Conservation (phyloP, 192 early-diverging fungal species). For the Pilaira anomala region DNA sequence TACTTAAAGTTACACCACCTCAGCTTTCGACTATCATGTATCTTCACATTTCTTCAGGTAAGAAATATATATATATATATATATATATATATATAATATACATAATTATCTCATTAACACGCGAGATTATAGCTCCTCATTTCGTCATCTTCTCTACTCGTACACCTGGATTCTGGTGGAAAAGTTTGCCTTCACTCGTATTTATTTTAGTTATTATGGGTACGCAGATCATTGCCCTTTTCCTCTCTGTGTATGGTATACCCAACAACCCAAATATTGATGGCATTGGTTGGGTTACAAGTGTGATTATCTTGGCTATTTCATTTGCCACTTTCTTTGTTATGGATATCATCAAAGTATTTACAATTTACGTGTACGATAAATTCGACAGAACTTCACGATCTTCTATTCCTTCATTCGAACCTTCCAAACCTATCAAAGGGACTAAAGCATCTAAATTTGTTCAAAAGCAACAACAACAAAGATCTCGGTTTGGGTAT, state of each 20-base stretch:
- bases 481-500: constrained; percentile 23
- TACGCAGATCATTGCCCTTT: constrained; percentile 66
- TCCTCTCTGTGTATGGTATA: constrained; percentile 46
- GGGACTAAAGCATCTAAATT: constrained; percentile 6
- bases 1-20: neutral
- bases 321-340: constrained; percentile 75
- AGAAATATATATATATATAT: neutral
- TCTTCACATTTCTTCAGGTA: constrained; percentile 64
- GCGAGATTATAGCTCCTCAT: constrained; percentile 56
- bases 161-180: constrained; percentile 61
- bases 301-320: constrained; percentile 60
- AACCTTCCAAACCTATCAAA: neutral
- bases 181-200: constrained; percentile 44
- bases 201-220: constrained; percentile 59
- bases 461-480: constrained; percentile 27
- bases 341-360: constrained; percentile 87
- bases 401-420: neutral
- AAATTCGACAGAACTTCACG: neutral
- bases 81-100: neutral
- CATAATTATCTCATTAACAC: too few relatives aligned
- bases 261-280: constrained; percentile 24
- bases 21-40: constrained; percentile 68
- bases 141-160: constrained; percentile 76
- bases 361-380: constrained; percentile 33
- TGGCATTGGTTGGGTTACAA: constrained; percentile 66